Evolutionary conservation across 768 basidiomycete species (phyloP).

Genomic region (Terana coerulea): DNA sequence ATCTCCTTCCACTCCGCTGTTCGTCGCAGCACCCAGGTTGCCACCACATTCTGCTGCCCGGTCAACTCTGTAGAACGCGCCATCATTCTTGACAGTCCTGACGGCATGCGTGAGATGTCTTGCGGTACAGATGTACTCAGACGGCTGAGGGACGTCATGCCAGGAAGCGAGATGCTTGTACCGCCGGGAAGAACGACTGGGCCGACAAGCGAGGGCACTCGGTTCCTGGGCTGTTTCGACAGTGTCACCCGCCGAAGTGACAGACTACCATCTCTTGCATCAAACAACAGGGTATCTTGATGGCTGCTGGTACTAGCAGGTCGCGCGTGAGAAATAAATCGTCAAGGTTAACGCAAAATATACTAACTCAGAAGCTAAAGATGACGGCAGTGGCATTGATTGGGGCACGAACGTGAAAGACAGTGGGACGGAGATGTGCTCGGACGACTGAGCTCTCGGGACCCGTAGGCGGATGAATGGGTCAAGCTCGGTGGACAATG

Average conservation of each 20-base stretch:
- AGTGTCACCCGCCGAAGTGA: constrained; percentile 48
- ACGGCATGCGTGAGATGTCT: constrained; percentile 28
- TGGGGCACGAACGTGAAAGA: constrained; percentile 52
- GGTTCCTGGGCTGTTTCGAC: constrained; percentile 35
- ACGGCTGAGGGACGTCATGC: constrained; percentile 39
- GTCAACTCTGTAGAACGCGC: constrained; percentile 33
- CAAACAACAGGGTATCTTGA: constrained; percentile 68
- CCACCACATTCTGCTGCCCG: constrained; percentile 41
- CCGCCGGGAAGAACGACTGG: constrained; percentile 32
- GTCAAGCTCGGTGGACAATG: constrained; percentile 47
- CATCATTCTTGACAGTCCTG: constrained; percentile 34
- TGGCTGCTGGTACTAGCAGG: neutral
- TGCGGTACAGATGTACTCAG: constrained; percentile 26
- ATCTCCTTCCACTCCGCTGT: constrained; percentile 52
- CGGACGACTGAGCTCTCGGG: constrained; percentile 20
- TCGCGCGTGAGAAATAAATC: neutral
- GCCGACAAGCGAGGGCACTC: constrained; percentile 20
- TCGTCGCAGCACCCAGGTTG: constrained; percentile 63
- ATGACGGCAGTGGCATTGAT: constrained; percentile 34
- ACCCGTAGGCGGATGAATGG: constrained; percentile 54
- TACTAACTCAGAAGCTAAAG: constrained; percentile 9
- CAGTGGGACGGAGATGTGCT: constrained; percentile 36
- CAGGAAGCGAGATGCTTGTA: constrained; percentile 62
- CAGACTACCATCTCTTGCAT: constrained; percentile 52
- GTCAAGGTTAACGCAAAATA: constrained; percentile 17